phyloP scores from a whole-genome alignment of 805 yeast species.

The Ogataea wickerhamii region DNA sequence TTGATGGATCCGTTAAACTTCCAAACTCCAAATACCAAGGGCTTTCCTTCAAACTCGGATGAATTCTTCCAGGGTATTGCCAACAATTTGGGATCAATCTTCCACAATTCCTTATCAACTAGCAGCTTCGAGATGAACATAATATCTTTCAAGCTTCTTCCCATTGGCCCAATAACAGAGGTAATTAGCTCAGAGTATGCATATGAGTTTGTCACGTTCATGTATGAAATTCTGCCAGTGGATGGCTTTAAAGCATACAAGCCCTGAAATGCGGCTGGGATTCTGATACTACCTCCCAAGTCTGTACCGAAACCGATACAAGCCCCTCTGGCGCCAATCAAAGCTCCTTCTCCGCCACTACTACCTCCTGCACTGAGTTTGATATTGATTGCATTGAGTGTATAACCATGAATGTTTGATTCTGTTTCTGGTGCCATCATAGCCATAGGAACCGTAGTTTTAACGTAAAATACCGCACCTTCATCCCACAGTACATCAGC shows the following conservation, averaged over 20 bases:
- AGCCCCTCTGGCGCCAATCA: conserved; percentile 31
- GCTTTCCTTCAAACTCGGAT: conserved; percentile 8
- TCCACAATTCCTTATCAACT: conserved; percentile 42
- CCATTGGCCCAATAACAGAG: conserved; percentile 57
- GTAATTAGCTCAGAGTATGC: conserved; percentile 52
- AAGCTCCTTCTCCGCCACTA: conserved; percentile 36
- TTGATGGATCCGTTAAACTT: conserved; percentile 38
- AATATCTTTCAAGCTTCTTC: conserved; percentile 46
- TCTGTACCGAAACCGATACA: conserved; percentile 57
- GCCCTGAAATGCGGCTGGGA: conserved; percentile 58
- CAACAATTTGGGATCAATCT: conserved; percentile 40
- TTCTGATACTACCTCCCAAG: conserved; percentile 50
- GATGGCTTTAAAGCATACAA: conserved; percentile 55
- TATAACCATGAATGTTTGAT: conserved; percentile 32
- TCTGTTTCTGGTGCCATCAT: conserved; percentile 35
- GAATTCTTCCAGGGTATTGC: conserved; percentile 46
- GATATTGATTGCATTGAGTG: conserved; percentile 32
- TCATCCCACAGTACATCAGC: conserved; percentile 42
- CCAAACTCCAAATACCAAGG: conserved; percentile 42
- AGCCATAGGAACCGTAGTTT: conserved; percentile 28
- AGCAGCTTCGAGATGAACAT: conserved; percentile 42
- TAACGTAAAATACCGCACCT: conserved; percentile 45
- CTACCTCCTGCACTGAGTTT: conserved; percentile 34
- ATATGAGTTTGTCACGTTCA: conserved; percentile 36
- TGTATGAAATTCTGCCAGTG: conserved; percentile 29